Percentiles rank a stretch among this genome's conserved stretches.
These are phyloP conservation scores for Lentinula sp. DNA, from an alignment of 768 basidiomycete species.

Conservation along the genomic window DNA sequence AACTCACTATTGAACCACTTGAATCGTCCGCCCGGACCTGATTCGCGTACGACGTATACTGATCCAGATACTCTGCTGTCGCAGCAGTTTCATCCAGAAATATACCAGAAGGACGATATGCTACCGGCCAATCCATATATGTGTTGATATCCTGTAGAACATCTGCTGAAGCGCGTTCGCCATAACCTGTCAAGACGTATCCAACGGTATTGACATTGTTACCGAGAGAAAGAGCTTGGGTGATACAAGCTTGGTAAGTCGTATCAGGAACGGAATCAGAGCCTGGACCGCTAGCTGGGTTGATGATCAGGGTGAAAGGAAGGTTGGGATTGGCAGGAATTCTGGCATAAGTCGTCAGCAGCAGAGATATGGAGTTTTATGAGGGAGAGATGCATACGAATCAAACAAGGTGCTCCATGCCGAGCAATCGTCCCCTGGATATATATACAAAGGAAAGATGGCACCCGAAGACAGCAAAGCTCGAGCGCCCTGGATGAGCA, in stretches of 20 bases:
- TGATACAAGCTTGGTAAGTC: too few species aligned
- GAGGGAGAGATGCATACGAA: too few species aligned
- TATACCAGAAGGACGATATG: constrained; percentile 17
- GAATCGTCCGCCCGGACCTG: too few species aligned
- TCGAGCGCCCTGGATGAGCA: background rate
- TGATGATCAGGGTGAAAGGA: constrained; percentile 22
- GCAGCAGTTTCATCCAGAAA: constrained; percentile 28
- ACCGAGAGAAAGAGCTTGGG: too few species aligned
- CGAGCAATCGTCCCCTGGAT: background rate
- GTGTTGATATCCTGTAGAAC: constrained; percentile 22
- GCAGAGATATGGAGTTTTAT: too few species aligned
- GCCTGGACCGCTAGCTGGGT: constrained; percentile 19
- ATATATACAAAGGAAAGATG: background rate
- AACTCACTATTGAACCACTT: too few species aligned
- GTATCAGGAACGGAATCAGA: constrained; percentile 9
- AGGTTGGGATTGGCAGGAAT: background rate
- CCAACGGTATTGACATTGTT: constrained; percentile 24
- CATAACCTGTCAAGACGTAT: constrained; percentile 23
- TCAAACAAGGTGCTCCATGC: background rate
- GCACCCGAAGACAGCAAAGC: background rate
- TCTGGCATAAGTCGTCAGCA: too few species aligned
- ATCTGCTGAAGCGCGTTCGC: constrained; percentile 11
- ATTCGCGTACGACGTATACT: constrained; percentile 4
- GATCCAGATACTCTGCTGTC: constrained; percentile 10
- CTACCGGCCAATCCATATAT: constrained; percentile 12